Conservation (phyloP, 305 asterid species). For the Rubia peregrina region DNA sequence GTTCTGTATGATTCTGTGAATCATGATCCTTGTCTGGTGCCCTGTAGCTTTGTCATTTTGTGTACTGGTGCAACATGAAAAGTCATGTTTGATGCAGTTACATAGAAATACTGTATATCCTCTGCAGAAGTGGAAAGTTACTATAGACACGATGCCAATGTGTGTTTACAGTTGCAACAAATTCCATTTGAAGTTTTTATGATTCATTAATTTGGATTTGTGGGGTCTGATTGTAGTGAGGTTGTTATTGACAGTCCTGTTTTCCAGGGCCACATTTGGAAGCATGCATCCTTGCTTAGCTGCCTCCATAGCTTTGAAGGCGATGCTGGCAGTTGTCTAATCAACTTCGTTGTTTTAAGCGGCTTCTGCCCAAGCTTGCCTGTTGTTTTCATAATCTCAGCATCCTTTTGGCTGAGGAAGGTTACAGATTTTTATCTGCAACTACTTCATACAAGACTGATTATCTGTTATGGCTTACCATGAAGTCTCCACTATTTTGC, state of each 20-base stretch:
- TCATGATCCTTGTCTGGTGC: not conserved
- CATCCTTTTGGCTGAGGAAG: not conserved
- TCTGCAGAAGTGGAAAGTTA: not conserved
- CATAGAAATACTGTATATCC: not conserved
- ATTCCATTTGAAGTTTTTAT: not conserved
- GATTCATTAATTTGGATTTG: not conserved
- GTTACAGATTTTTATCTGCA: constrained; percentile 15
- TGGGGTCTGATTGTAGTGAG: constrained; percentile 14
- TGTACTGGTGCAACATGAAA: constrained; percentile 3
- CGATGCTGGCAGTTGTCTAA: constrained; percentile 10
- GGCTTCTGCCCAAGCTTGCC: constrained; percentile 12
- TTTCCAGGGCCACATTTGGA: constrained; percentile 17
- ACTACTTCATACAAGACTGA: constrained; percentile 3
- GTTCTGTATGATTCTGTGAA: not conserved
- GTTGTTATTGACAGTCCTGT: constrained; percentile 14
- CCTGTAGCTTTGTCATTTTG: not conserved
- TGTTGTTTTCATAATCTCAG: constrained; percentile 1
- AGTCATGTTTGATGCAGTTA: not conserved
- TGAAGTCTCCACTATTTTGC: not conserved
- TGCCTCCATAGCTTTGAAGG: constrained; percentile 17
- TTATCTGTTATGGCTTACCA: not conserved
- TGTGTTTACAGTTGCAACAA: not conserved
- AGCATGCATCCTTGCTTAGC: constrained; percentile 19
- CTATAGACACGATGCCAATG: not conserved
- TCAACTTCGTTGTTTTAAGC: constrained; percentile 9